These are phyloP conservation scores for Coniochaeta prunicola DNA, from an alignment of 2,329 filamentous ascomycete species.

Conservation along the genomic window DNA sequence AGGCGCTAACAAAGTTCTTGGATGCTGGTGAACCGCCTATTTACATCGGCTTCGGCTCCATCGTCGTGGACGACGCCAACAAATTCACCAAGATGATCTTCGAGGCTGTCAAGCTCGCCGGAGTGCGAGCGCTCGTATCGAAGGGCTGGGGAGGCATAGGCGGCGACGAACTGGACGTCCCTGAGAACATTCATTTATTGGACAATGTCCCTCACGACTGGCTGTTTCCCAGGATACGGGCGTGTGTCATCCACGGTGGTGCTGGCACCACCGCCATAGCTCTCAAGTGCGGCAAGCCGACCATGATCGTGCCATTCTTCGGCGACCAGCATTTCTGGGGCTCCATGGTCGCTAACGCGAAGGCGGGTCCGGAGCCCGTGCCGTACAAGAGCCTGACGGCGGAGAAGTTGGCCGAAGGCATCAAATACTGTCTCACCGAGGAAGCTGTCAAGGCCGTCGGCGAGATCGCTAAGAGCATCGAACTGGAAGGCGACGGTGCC, in stretches of 20 bases:
- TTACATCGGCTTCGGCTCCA: slow-evolving; percentile 72
- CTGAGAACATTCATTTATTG: slow-evolving; percentile 63
- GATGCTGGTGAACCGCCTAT: slow-evolving; percentile 50
- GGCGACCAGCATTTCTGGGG: slow-evolving; percentile 78
- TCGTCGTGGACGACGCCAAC: slow-evolving; percentile 67
- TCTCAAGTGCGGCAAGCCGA: slow-evolving; percentile 63
- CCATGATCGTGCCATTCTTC: slow-evolving; percentile 74
- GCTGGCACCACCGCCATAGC: slow-evolving; percentile 71
- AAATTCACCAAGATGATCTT: slow-evolving; percentile 65
- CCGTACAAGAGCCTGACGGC: slow-evolving; percentile 60
- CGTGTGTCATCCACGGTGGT: slow-evolving; percentile 69
- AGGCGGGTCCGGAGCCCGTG: slow-evolving; percentile 58
- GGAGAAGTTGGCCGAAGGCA: slow-evolving; percentile 62
- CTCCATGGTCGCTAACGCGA: slow-evolving; percentile 54
- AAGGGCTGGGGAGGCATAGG: slow-evolving; percentile 73
- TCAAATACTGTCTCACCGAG: slow-evolving; percentile 57
- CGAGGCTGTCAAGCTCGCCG: slow-evolving; percentile 56
- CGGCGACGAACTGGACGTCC: slow-evolving; percentile 39
- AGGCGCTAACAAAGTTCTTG: slow-evolving; percentile 48
- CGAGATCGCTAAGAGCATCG: slow-evolving; percentile 55
- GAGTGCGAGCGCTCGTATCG: slow-evolving; percentile 64
- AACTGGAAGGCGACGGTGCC: slow-evolving; percentile 58
- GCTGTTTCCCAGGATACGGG: slow-evolving; percentile 61
- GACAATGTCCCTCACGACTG: slow-evolving; percentile 72
- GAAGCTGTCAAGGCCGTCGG: slow-evolving; percentile 51